Evolutionary conservation across 441 rosid genomes (phyloP).

Genomic region (Corymbia calophylla): DNA sequence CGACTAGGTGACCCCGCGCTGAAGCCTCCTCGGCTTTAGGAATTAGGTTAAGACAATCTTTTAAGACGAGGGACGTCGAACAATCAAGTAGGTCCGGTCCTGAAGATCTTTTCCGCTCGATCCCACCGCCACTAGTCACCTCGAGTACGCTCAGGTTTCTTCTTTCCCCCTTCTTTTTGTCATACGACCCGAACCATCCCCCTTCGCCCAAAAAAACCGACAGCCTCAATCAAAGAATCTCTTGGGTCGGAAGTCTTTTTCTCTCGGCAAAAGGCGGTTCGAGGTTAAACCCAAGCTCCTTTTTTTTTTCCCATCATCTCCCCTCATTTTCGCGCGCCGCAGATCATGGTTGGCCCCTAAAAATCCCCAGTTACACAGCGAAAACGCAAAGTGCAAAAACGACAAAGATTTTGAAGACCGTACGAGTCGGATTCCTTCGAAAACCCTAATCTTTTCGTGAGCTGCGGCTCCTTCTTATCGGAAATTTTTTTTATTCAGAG

Average conservation of each 20-base stretch:
- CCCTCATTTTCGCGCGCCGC: not conserved
- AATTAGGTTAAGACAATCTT: not conserved
- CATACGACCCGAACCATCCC: not conserved
- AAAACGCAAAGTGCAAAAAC: not conserved
- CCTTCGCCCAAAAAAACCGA: not conserved
- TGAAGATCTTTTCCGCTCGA: not conserved
- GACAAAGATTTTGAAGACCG: not conserved
- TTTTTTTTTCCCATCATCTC: not conserved
- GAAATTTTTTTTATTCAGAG: not conserved
- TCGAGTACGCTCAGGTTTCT: not conserved
- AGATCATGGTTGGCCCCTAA: not conserved
- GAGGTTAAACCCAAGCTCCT: not conserved
- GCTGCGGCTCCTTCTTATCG: not conserved
- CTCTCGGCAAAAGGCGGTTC: not conserved
- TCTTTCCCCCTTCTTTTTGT: not conserved
- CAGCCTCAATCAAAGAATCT: not conserved
- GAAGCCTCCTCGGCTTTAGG: not conserved
- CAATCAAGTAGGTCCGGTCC: not conserved
- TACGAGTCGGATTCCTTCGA: not conserved
- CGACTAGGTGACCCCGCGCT: not conserved
- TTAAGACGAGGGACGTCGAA: not conserved
- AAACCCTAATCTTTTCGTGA: not conserved
- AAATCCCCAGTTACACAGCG: not conserved
- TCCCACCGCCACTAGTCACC: not conserved
- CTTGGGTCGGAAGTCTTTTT: not conserved